These are phyloP conservation scores for Luvunga scandens DNA, from an alignment of 345 rosid genomes.

Conservation along the genomic window DNA sequence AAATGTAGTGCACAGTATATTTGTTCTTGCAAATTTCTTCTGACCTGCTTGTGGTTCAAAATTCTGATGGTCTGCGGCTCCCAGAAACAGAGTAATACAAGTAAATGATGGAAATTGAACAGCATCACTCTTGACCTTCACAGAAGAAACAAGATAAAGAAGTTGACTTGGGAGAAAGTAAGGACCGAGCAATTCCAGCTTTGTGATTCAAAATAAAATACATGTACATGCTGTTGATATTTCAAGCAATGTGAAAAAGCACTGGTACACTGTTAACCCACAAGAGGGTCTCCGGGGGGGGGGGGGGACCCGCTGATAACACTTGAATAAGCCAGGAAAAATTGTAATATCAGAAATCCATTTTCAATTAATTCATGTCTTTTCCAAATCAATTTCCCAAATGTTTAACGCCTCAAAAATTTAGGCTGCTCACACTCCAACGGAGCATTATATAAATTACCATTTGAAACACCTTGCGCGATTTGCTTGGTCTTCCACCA, in stretches of 20 bases:
- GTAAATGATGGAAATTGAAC: too few species aligned
- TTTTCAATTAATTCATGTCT: constrained; percentile 23
- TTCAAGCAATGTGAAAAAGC: background rate
- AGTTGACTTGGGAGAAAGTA: background rate
- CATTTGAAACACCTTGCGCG: background rate
- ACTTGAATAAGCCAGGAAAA: constrained; percentile 19
- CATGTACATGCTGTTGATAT: background rate
- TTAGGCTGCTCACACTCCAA: constrained; percentile 34
- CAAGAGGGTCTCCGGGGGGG: constrained; percentile 15
- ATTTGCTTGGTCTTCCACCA: background rate
- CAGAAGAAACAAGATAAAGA: too few species aligned
- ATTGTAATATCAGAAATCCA: constrained; percentile 18
- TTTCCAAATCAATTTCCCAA: constrained; percentile 13
- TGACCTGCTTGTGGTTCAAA: too few species aligned
- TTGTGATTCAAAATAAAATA: constrained; percentile 3
- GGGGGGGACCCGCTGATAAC: constrained; percentile 11
- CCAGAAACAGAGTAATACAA: too few species aligned
- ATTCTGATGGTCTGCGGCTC: too few species aligned
- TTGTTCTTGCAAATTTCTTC: too few species aligned
- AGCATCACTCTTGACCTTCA: too few species aligned
- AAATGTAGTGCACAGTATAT: too few species aligned
- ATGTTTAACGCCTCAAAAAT: constrained; percentile 40
- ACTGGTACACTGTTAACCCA: constrained; percentile 6
- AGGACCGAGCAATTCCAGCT: background rate
- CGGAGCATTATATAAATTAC: constrained; percentile 15